A percentile compares a stretch with the other conserved stretches of the same genome.
Conservation (phyloP, 2,329 filamentous ascomycete genomes). For the Periconia sp. region DNA sequence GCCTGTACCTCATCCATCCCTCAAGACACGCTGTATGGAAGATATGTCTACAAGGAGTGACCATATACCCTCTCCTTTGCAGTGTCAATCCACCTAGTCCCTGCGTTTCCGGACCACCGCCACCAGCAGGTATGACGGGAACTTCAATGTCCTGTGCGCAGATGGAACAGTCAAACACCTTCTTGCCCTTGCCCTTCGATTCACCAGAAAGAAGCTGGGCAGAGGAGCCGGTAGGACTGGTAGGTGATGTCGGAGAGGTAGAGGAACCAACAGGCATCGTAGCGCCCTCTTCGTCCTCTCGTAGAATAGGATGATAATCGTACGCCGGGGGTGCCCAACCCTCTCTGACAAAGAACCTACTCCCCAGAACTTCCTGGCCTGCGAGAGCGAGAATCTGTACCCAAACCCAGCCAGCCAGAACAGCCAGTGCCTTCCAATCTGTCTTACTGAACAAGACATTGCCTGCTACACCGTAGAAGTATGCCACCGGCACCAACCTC, state of each 20-base stretch:
- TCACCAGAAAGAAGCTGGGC: constrained; percentile 43
- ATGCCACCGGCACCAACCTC: constrained; percentile 79
- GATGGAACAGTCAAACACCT: constrained; percentile 87
- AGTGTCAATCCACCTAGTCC: constrained; percentile 66
- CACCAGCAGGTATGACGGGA: constrained; percentile 70
- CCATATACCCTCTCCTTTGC: constrained; percentile 88
- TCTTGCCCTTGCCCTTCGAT: constrained; percentile 61
- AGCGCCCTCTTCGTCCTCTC: constrained; percentile 81
- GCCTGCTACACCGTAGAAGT: constrained; percentile 78
- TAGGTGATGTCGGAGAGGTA: constrained; percentile 27
- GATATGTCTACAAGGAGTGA: constrained; percentile 94
- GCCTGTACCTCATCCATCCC: constrained; percentile 91
- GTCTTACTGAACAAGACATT: constrained; percentile 82
- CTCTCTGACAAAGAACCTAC: constrained; percentile 81
- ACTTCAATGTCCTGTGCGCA: constrained; percentile 93
- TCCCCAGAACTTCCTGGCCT: constrained; percentile 83
- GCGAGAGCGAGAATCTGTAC: constrained; percentile 79
- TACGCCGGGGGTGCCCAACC: constrained; percentile 75
- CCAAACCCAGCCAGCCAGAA: constrained; percentile 82
- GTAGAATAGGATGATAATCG: constrained; percentile 91
- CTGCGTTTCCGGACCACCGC: constrained; percentile 41
- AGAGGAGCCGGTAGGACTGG: constrained; percentile 19
- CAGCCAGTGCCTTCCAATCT: constrained; percentile 68
- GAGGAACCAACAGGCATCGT: constrained; percentile 75
- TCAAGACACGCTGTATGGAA: constrained; percentile 93